Evolutionary conservation across 2,329 filamentous ascomycete species (phyloP).

Genomic region (Venturia nashicola): DNA sequence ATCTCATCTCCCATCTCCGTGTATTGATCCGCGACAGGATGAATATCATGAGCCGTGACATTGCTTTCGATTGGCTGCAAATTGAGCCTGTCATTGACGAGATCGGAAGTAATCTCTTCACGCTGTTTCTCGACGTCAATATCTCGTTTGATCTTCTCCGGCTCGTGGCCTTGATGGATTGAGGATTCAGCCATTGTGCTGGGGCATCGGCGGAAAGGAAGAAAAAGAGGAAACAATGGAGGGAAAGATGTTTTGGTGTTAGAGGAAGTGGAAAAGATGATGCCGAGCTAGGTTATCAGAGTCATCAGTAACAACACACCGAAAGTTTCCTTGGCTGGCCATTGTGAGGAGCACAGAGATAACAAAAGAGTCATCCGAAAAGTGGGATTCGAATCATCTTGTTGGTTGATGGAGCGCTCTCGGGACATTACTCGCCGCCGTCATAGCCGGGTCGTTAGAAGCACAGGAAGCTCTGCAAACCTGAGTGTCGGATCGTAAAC

Average conservation of each 20-base stretch:
- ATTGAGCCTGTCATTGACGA: slow-evolving; percentile 2
- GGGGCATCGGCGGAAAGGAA: not conserved
- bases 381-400: not conserved
- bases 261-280: not conserved
- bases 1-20: slow-evolving; percentile 36
- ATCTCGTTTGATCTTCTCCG: not conserved
- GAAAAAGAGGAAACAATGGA: not conserved
- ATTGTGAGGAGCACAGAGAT: not conserved
- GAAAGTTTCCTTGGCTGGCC: not conserved
- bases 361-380: not conserved
- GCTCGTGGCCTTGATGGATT: not conserved
- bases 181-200: not conserved
- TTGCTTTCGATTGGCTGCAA: slow-evolving; percentile 18
- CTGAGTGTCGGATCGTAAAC: not conserved
- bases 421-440: not conserved
- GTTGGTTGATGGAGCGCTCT: not conserved
- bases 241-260: not conserved
- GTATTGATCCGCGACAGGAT: slow-evolving; percentile 18
- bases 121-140: not conserved
- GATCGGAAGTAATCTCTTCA: not conserved
- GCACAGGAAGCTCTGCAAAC: not conserved
- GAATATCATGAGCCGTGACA: slow-evolving; percentile 20
- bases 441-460: not conserved
- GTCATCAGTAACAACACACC: not conserved
- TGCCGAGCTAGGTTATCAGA: not conserved